Percentiles rank a stretch among this genome's conserved stretches.
These are phyloP conservation scores for Phytophthora cryptogea DNA, from an alignment of 352 stramenopile species.

Conservation along the genomic window DNA sequence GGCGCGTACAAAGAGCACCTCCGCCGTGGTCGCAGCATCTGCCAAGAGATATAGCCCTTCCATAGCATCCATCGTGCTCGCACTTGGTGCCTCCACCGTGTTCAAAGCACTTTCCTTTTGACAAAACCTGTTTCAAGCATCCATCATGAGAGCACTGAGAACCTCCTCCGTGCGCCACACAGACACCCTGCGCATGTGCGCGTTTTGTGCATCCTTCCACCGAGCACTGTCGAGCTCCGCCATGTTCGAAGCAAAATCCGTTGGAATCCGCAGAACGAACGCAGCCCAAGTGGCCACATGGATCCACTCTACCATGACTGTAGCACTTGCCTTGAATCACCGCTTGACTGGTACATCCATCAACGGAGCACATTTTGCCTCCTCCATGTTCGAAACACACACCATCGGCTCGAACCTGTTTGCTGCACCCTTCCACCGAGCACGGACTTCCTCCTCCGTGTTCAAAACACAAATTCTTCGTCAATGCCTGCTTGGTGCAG, in stretches of 20 bases:
- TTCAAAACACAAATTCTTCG: conserved; percentile 54
- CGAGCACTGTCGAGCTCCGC: conserved; percentile 53
- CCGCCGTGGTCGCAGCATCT: conserved; percentile 17
- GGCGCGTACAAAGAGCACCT: conserved; percentile 4
- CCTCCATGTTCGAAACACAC: conserved; percentile 79
- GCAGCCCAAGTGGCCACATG: conserved; percentile 2
- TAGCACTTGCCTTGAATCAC: conserved; percentile 2
- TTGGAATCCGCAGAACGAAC: conserved; percentile 64
- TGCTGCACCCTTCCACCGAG: conserved; percentile 50
- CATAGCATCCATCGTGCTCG: conserved; percentile 36
- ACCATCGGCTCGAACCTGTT: conserved; percentile 58
- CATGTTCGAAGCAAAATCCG: conserved; percentile 60
- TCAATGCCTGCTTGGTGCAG: conserved; percentile 59
- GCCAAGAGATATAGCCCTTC: conserved; percentile 15
- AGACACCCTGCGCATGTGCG: conserved; percentile 59
- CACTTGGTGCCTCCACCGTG: conserved; percentile 63
- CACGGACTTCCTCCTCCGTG: conserved; percentile 63
- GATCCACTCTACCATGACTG: conserved; percentile 1
- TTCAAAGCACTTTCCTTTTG: conserved; percentile 52
- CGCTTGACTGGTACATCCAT: conserved; percentile 38
- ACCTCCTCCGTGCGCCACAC: conserved; percentile 48
- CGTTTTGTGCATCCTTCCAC: conserved; percentile 54
- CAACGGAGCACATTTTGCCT: conserved; percentile 57
- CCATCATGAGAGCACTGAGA: conserved; percentile 39
- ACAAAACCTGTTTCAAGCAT: conserved; percentile 52